Base-by-base conservation (phyloP, 2,329 filamentous ascomycete species). In the Apiospora marii region DNA sequence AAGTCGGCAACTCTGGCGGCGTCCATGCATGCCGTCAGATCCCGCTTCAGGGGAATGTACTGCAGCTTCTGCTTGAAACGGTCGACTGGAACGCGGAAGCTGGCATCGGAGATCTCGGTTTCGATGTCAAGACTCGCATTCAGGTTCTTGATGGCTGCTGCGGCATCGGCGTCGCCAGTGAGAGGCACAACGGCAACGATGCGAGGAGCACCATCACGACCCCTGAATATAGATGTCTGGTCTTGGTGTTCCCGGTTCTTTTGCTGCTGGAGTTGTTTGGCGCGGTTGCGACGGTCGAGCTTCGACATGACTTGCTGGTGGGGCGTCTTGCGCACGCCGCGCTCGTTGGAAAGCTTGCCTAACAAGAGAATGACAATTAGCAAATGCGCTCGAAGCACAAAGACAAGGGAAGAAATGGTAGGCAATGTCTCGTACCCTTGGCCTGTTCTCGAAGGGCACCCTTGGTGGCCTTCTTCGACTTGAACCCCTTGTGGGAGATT, bases 281-380 rank as follows among this genome's bases (percentile, higher is more conserved):
- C 94, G 86, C 97, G 94, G 83, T 99, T 98, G 78, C 94, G 92
- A 73, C 96, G 93, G 83, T 98, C 95, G 82, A 99, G 90, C 84
- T 98, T 99, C 73, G 95, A 97, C 94, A 98, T 96, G 84, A 98
- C 91, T 85, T 98, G 94, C 82, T 99, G 96, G 82, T 98, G 94
- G 71, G 94, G 94, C 22, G 96, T 98, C 83, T 94, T 97, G 80
- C 96, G 91, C 78, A 87, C 87, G 74, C 92, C 92, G 78, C 88
- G 90, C 80, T 97, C 93, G 79, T 90, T 85, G 71, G 87, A 92
- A 69, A 96, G 89, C 83, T 96, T 96, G 81, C 95, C 94, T 96
- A 74, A 49, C 72, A 24, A 44, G 49, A 22, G 68, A 22, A 41
- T n/a, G n/a, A 10, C n/a, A 3, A 4, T 46, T 24, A 64, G 41